Evolutionary conservation across 352 stramenopile species (phyloP).

Genomic region (Pythium sukuiense): DNA sequence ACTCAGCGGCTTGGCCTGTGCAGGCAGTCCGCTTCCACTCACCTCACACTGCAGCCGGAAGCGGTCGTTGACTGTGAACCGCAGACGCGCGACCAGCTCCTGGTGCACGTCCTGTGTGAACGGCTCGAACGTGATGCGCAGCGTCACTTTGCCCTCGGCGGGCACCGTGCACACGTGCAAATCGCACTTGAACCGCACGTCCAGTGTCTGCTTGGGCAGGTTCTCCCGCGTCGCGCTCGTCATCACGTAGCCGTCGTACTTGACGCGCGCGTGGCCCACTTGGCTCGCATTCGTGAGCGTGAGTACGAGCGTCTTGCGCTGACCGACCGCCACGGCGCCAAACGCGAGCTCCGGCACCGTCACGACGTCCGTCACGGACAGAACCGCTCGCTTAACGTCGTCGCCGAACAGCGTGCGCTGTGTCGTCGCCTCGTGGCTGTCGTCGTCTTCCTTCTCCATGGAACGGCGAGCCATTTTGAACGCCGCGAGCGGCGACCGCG

Average conservation of each 20-base stretch:
- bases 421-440: conserved; percentile 5
- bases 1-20: background rate
- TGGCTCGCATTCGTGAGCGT: conserved; percentile 63
- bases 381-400: conserved; percentile 2
- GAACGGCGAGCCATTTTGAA: conserved; percentile 7
- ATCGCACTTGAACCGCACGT: conserved; percentile 65
- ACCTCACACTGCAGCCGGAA: conserved; percentile 55
- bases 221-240: conserved; percentile 20
- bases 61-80: conserved; percentile 66
- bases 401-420: conserved; percentile 10
- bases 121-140: conserved; percentile 71
- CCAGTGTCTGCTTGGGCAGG: conserved; percentile 15
- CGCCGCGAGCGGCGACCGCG: background rate
- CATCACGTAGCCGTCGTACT: conserved; percentile 67
- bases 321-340: conserved; percentile 46
- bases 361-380: conserved; percentile 54
- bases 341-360: conserved; percentile 48
- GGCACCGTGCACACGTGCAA: conserved; percentile 71
- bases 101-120: conserved; percentile 37
- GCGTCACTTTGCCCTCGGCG: conserved; percentile 44
- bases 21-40: conserved; percentile 21
- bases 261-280: conserved; percentile 54
- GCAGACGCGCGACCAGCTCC: conserved; percentile 44
- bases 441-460: background rate
- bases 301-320: conserved; percentile 48